A percentile compares a stretch with the other conserved stretches of the same genome.
Evolutionary conservation across 2,329 filamentous ascomycete species (phyloP).

Genomic region (Diplodia seriata): DNA sequence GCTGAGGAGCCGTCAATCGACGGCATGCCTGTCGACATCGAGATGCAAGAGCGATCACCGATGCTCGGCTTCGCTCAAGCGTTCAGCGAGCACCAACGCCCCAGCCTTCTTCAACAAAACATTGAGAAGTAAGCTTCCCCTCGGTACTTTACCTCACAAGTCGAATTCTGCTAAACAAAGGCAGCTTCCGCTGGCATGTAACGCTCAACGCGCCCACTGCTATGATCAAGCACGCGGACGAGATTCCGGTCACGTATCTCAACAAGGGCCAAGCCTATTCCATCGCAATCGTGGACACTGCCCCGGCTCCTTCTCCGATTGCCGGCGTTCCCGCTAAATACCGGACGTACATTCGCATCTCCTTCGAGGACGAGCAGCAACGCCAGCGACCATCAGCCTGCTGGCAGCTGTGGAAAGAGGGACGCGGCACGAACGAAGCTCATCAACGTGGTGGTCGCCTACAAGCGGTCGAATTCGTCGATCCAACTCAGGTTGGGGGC

Average conservation of each 20-base stretch:
- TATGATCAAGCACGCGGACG: conserved; percentile 88
- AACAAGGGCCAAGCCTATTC: conserved; percentile 98
- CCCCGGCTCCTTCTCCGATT: conserved; percentile 60
- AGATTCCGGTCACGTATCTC: conserved; percentile 96
- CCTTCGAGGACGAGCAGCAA: conserved; percentile 96
- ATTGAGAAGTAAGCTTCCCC: conserved; percentile 55
- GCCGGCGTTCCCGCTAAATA: conserved; percentile 71
- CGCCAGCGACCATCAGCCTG: conserved; percentile 80
- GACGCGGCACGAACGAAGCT: conserved; percentile 91
- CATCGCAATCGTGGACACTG: conserved; percentile 81
- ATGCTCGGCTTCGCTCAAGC: conserved; percentile 62
- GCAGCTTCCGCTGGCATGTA: conserved; percentile 83
- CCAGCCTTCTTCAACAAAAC: conserved; percentile 47
- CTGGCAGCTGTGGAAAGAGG: conserved; percentile 96
- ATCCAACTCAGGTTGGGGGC: conserved; percentile 62
- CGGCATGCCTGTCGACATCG: conserved; percentile 61
- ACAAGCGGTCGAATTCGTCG: conserved; percentile 94
- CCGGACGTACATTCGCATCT: conserved; percentile 90
- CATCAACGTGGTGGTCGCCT: conserved; percentile 91
- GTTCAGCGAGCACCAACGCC: conserved; percentile 56
- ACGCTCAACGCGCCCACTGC: conserved; percentile 93
- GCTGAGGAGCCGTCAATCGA: conserved; percentile 71
- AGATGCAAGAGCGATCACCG: conserved; percentile 67
- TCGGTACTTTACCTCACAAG: conserved; percentile 1
- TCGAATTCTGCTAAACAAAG: conserved; percentile 37